Conservation (phyloP, 192 early-diverging fungal genomes). For the Coemansia pectinata region DNA sequence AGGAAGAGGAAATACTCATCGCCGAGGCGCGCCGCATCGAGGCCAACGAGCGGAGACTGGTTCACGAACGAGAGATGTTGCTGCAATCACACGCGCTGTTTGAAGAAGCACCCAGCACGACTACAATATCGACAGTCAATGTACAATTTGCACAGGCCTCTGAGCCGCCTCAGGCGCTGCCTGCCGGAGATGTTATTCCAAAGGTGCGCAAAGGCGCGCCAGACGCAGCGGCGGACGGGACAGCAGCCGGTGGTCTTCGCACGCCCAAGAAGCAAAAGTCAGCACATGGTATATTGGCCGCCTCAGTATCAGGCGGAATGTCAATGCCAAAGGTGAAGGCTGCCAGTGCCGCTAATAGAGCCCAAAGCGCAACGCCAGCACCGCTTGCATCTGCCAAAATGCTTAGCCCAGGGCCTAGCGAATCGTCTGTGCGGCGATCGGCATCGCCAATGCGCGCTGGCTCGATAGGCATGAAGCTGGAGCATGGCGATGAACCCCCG, state of each 20-base stretch:
- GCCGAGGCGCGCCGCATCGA: slow-evolving; percentile 80
- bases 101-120: slow-evolving; percentile 30
- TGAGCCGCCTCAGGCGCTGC: slow-evolving; percentile 19
- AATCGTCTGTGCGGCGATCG: slow-evolving; percentile 17
- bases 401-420: neutral
- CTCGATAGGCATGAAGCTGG: slow-evolving; percentile 12
- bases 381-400: slow-evolving; percentile 10
- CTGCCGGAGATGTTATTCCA: slow-evolving; percentile 11
- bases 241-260: slow-evolving; percentile 7
- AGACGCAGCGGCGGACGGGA: slow-evolving; percentile 2
- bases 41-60: slow-evolving; percentile 72
- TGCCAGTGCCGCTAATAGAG: slow-evolving; percentile 3
- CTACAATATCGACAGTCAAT: slow-evolving; percentile 28
- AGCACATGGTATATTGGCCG: slow-evolving; percentile 7
- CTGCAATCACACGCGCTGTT: slow-evolving; percentile 60
- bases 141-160: slow-evolving; percentile 48
- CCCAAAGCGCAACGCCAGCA: slow-evolving; percentile 13
- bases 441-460: slow-evolving; percentile 29
- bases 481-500: slow-evolving; percentile 12
- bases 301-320: slow-evolving; percentile 9
- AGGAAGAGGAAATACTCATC: slow-evolving; percentile 84
- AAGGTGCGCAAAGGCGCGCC: slow-evolving; percentile 43
- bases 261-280: slow-evolving; percentile 48
- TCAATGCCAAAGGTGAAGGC: slow-evolving; percentile 1
- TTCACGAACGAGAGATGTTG: slow-evolving; percentile 78